phyloP scores from a whole-genome alignment of 2,329 filamentous ascomycete species.

The Juglanconis sp. region DNA sequence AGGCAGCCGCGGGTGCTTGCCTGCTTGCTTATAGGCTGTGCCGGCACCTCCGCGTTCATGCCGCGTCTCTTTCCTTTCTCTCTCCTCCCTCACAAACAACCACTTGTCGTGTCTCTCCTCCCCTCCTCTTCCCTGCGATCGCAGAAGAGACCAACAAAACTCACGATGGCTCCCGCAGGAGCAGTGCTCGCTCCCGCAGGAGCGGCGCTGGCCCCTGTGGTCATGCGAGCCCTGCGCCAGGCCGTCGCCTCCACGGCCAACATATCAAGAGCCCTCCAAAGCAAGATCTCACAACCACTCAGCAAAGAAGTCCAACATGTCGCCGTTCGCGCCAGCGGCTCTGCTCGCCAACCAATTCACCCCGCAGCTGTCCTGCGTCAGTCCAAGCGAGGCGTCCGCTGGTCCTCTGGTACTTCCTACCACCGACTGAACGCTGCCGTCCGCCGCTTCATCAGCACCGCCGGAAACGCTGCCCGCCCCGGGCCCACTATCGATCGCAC shows the following conservation, averaged over 20 bases:
- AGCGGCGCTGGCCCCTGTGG: conserved; percentile 53
- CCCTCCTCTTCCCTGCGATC: conserved; percentile 7
- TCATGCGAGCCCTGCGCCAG: conserved; percentile 52
- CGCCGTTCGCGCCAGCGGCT: conserved; percentile 37
- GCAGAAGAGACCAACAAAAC: conserved; percentile 20
- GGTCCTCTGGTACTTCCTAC: conserved; percentile 44
- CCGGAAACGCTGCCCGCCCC: conserved; percentile 29
- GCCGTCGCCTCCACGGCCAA: conserved; percentile 41
- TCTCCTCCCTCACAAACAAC: neutral
- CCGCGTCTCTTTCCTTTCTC: neutral
- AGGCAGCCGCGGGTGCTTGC: neutral
- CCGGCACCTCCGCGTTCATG: neutral
- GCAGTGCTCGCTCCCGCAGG: conserved; percentile 52
- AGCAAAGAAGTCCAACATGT: conserved; percentile 46
- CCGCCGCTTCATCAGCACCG: conserved; percentile 50
- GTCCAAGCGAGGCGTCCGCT: conserved; percentile 45
- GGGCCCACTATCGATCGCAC: conserved; percentile 43
- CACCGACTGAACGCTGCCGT: conserved; percentile 43
- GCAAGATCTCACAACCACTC: conserved; percentile 45
- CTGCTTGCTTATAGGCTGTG: too few relatives aligned
- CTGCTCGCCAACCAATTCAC: conserved; percentile 50
- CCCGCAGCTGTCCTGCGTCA: conserved; percentile 48
- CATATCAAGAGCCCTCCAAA: conserved; percentile 49
- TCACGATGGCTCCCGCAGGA: conserved; percentile 53
- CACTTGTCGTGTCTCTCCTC: neutral